Evolutionary conservation across 148 eudicot genomes (phyloP), one percentile per base, ranked within the genome.

Genomic region (Rhododendron griersonianum): DNA sequence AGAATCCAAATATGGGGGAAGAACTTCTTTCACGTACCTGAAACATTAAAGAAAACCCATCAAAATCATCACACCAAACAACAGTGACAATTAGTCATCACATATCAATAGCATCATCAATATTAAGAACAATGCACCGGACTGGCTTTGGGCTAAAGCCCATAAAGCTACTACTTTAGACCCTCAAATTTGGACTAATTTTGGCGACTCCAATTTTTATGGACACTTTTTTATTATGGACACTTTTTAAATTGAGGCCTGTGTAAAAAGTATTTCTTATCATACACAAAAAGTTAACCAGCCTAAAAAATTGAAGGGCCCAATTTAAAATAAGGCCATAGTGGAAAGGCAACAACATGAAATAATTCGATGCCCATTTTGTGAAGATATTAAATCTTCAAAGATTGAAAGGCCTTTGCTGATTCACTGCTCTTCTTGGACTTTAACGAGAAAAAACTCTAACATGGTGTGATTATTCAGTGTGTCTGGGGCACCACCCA

Each of bases 1-100:
- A 63, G 98, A 89, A 75, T 89, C 91, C 87, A 95, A 35, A 44
- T 25, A 0, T 13, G 94, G 92, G 35, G 95, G 94, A 85, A 89
- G 95, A 57, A 23, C 84, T 75, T 85, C 90, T 84, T 73, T 85
- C 44, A 86, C 89, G 35, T 28, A n/a, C 9, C 93, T 88, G 82
- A 57, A 84, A 82, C 47, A 71, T 7, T 16, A 83, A 88, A 88
- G 87, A 87, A 21, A 85, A 35, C 5, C 23, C 30, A 37, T 33
- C 15, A 55, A 81, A 53, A 33, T 13, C 61, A 4, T 28, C 13
- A 33, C 74, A 71, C 39, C 41, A 33, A 71, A 14, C 76, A 30
- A 71, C 35, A 71, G 7, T n/a, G 35, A 71, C 39, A 33, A 71
- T 13, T 69, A 5, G 75, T 30, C 75, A 69, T 25, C 19, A 33